Conservation (phyloP, 768 basidiomycete species). For the Pleurotus giganteus region DNA sequence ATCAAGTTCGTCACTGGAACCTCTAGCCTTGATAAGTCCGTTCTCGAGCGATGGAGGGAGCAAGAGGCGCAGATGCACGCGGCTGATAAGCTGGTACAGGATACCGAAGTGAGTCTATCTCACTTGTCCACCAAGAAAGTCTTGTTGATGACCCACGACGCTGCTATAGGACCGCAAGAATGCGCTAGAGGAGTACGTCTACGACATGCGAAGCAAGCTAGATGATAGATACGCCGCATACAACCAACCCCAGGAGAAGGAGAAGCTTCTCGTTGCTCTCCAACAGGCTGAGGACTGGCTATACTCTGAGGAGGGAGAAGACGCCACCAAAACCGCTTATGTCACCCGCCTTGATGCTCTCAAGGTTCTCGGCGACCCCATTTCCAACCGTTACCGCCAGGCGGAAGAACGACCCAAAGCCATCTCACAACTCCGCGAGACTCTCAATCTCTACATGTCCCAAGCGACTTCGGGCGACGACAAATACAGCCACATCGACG, state of each 20-base stretch:
- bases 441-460: constrained; percentile 80
- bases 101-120: constrained; percentile 77
- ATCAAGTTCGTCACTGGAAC: constrained; percentile 69
- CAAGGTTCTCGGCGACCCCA: constrained; percentile 84
- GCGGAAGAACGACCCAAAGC: constrained; percentile 74
- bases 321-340: constrained; percentile 95
- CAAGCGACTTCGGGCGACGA: constrained; percentile 86
- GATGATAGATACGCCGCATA: constrained; percentile 83
- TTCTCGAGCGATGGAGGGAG: constrained; percentile 70
- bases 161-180: constrained; percentile 86
- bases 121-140: constrained; percentile 1
- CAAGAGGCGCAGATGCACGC: constrained; percentile 87
- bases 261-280: constrained; percentile 66
- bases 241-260: constrained; percentile 75
- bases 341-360: constrained; percentile 78
- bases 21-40: constrained; percentile 59
- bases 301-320: constrained; percentile 96
- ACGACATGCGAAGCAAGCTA: constrained; percentile 91
- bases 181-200: constrained; percentile 97
- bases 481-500: constrained; percentile 85
- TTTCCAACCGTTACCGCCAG: constrained; percentile 82
- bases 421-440: constrained; percentile 77
- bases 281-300: constrained; percentile 93
- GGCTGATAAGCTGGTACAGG: constrained; percentile 92
- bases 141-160: neutral